A percentile compares a stretch with the other conserved stretches of the same genome.
These are phyloP conservation scores for Thozetella sp. DNA, from an alignment of 495 filamentous ascomycete genomes.

Conservation along the genomic window DNA sequence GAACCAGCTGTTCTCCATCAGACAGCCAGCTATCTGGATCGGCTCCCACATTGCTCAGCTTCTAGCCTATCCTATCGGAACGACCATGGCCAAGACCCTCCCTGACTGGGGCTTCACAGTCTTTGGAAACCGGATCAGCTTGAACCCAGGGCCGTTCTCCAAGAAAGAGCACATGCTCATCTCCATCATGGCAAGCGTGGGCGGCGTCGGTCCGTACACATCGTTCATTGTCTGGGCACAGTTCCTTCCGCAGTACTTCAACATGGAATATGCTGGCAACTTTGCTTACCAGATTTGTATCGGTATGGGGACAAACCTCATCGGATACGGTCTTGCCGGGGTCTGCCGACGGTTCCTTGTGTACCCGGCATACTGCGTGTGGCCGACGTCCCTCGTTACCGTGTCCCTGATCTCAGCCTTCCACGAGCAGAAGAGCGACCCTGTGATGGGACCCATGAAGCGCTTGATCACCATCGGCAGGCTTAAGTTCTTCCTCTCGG, in stretches of 20 bases:
- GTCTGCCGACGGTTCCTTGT: constrained; percentile 58
- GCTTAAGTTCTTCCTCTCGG: constrained; percentile 26
- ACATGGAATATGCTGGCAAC: constrained; percentile 31
- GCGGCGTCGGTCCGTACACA: constrained; percentile 28
- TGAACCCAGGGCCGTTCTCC: constrained; percentile 51
- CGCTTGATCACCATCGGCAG: not conserved
- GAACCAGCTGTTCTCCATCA: constrained; percentile 39
- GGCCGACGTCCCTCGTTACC: constrained; percentile 37
- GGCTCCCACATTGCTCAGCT: constrained; percentile 34
- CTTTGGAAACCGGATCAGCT: constrained; percentile 27
- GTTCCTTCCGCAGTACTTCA: constrained; percentile 33
- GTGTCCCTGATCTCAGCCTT: constrained; percentile 41
- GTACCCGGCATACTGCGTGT: constrained; percentile 39
- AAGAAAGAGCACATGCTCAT: constrained; percentile 53
- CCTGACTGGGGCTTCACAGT: constrained; percentile 37
- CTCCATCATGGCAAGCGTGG: constrained; percentile 40
- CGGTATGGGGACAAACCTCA: constrained; percentile 39
- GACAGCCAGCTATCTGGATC: constrained; percentile 29
- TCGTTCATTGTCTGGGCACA: constrained; percentile 43
- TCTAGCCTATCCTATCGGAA: constrained; percentile 36
- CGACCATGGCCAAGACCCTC: constrained; percentile 26
- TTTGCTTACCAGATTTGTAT: constrained; percentile 41
- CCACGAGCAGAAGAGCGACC: constrained; percentile 25
- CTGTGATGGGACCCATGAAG: constrained; percentile 29
- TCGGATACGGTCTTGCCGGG: constrained; percentile 52